Conservation (phyloP, 2,329 filamentous ascomycete species). For the Aspergillus ibericus region DNA sequence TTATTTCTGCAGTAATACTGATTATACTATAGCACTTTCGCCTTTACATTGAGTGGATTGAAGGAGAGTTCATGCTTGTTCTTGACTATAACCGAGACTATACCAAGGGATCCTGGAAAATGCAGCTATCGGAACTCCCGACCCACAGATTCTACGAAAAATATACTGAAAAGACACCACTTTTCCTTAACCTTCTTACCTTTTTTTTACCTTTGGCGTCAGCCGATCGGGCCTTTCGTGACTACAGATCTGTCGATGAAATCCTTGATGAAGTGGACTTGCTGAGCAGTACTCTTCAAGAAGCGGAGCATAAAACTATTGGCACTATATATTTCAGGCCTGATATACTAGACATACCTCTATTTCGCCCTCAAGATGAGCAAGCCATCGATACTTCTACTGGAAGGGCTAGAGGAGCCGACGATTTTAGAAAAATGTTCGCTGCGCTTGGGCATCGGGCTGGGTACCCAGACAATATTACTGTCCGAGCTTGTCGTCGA, state of each 20-base stretch:
- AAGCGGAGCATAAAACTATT: neutral
- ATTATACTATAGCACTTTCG: constrained; percentile 14
- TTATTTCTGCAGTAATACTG: neutral
- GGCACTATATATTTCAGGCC: neutral
- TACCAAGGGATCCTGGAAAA: constrained; percentile 17
- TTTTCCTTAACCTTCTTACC: constrained; percentile 19
- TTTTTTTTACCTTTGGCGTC: constrained; percentile 13
- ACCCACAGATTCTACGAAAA: constrained; percentile 20
- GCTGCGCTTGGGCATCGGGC: constrained; percentile 11
- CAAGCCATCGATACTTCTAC: neutral
- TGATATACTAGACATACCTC: too few species aligned
- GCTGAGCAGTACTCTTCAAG: neutral
- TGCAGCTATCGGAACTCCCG: constrained; percentile 16
- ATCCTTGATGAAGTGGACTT: constrained; percentile 5
- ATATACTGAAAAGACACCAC: constrained; percentile 15
- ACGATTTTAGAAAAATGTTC: constrained; percentile 16
- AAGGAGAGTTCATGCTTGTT: constrained; percentile 7
- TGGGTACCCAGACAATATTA: constrained; percentile 16
- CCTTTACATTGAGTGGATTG: constrained; percentile 13
- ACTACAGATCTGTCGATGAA: constrained; percentile 1
- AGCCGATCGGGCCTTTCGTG: constrained; percentile 6
- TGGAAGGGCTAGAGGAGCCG: constrained; percentile 9
- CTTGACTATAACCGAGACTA: constrained; percentile 17
- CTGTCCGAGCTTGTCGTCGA: constrained; percentile 13
- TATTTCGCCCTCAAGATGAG: too few species aligned